Conservation (phyloP, 2,329 filamentous ascomycete species). For the Alternaria gansuensis region DNA sequence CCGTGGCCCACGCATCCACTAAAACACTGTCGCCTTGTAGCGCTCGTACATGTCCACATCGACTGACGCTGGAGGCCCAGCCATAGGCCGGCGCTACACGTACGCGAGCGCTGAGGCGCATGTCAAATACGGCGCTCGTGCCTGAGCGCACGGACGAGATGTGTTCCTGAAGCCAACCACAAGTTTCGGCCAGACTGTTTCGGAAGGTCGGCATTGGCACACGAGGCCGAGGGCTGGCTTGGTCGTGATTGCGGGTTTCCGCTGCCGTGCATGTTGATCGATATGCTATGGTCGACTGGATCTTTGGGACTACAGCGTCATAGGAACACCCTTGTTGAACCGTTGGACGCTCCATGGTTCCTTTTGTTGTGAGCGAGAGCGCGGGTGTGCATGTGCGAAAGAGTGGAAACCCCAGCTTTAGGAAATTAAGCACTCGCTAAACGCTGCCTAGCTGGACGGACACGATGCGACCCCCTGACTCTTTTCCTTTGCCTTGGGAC, state of each 20-base stretch:
- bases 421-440: slow-evolving; percentile 33
- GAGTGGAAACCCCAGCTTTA: slow-evolving; percentile 16
- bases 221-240: background rate
- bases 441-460: slow-evolving; percentile 20
- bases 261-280: slow-evolving; percentile 2
- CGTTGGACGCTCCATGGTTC: background rate
- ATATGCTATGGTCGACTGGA: background rate
- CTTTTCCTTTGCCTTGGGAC: slow-evolving; percentile 6
- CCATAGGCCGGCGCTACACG: slow-evolving; percentile 28
- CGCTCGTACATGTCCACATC: slow-evolving; percentile 18
- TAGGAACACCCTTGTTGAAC: background rate
- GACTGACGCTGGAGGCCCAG: slow-evolving; percentile 22
- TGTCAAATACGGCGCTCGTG: slow-evolving; percentile 21
- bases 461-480: slow-evolving; percentile 28
- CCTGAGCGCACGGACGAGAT: slow-evolving; percentile 25
- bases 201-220: slow-evolving; percentile 11
- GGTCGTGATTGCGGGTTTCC: background rate
- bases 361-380: background rate
- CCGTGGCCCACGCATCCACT: slow-evolving; percentile 24
- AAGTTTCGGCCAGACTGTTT: slow-evolving; percentile 15
- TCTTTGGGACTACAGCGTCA: slow-evolving; percentile 1
- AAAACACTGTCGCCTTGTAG: slow-evolving; percentile 11
- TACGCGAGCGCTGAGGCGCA: slow-evolving; percentile 13
- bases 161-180: background rate
- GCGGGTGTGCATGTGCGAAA: background rate